Base-by-base conservation (phyloP, 1,284 basidiomycete genomes). In the Mycena sp. region DNA sequence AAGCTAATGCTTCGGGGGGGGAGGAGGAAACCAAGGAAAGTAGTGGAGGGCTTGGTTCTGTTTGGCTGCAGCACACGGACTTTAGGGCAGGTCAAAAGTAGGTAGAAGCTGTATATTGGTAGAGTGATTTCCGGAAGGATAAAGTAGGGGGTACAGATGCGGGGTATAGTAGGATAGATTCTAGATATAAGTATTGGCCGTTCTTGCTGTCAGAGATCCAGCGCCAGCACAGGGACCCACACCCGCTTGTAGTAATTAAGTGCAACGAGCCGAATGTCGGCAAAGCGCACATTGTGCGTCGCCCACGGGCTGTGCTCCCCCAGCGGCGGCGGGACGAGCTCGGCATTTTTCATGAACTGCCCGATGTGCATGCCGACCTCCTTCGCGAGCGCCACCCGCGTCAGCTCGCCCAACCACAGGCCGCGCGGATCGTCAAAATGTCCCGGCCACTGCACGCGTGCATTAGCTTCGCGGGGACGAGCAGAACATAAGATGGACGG, bases 1-100 rank as follows among this genome's bases (percentile, higher is more conserved):
- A 92, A 92, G 78, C 78, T 86, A 91, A 92, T 92, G 90, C 90
- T 87, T 91, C 89, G 76, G 64, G 46, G 41, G 25, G 21, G 54
- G 40, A 54, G 62, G 62, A 53, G 46, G 56, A 54, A 65, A 53
- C 43, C 54, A 56, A 55, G 57, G 37, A 30, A 45, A 37, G 46
- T 35, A 17, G 37, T 12, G 53, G 37, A 37, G 21, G 6, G 17
- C 32, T 57, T 58, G 55, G 37, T 29, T 53, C 41, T 49, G 38
- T 45, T 52, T 59, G 58, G 23, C 48, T 35, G 14, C 32, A 35
- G 32, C 9, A 35, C n/a, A n/a, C n/a, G n/a, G 32, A 35, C 32
- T 35, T 35, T 35, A 35, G 32, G 32, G 32, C 32, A 7, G 32
- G 32, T 14, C 9, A 7, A 35, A 14, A 35, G 14, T 35, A 35